Base-by-base conservation (phyloP, 179 eudicot genomes). In the Spinacia oleracea region DNA sequence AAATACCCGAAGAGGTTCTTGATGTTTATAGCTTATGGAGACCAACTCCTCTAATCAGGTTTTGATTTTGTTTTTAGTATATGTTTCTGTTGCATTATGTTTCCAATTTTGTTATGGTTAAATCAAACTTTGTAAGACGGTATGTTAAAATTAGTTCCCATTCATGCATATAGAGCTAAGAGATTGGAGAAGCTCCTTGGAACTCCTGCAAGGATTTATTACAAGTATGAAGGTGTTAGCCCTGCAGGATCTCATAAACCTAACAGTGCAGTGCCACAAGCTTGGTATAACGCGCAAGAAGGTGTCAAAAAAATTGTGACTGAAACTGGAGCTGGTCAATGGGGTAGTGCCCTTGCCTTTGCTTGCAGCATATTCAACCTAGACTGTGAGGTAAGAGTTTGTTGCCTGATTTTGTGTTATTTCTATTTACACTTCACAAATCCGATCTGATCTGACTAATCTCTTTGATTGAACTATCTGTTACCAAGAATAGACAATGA, bases 171-270 rank as follows among this genome's bases (percentile, higher is more conserved):
- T 83, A 96, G 99, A 83, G 98, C 99, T 32, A 96, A 86, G 90
- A 88, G 99, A 82, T 72, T 96, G 89, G 99, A 96, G 91, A 96
- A 93, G 86, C 86, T 96, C 83, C 93, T 96, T 16, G 91, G 86
- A 48, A 96, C 99, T 51, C 99, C 99, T 10, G 99, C 99, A 0
- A 86, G 91, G 80, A 96, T 96, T 27, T 96, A 96, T 72, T 96
- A 88, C 89, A 96, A 96, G 86, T 93, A 96, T 67, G 99, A 96
- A 89, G 99, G 99, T 59, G 96, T 43, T 18, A 96, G 99, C 87
- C 99, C 99, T 34, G 98, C 99, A 76, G 99, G 99, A 48, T 96
- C 99, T 6, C 99, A 96, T 73, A 96, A 96, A 75, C 93, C 99
- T 9, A 96, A 96, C 86, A 91, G 91, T 62, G 91, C 99, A 0